phyloP scores from a whole-genome alignment of 129 eudicot genomes.

The Glebionis coronaria region DNA sequence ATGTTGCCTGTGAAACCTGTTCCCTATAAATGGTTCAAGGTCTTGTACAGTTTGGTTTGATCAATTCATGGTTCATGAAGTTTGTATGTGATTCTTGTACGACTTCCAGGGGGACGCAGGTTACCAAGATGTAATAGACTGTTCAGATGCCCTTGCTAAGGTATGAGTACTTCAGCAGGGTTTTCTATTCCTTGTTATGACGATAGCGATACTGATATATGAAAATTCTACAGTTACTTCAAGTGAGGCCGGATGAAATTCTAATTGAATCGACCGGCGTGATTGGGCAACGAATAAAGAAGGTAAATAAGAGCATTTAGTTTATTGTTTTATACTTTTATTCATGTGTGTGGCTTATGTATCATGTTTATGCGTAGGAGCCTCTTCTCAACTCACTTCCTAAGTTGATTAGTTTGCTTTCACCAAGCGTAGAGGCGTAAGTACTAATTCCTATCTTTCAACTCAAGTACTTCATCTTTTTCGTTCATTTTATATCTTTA shows the following conservation, averaged over 20 bases:
- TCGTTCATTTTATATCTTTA: background rate
- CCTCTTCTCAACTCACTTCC: slow-evolving; percentile 87
- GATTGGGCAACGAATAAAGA: slow-evolving; percentile 90
- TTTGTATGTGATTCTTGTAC: slow-evolving; percentile 20
- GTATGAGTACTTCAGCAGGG: slow-evolving; percentile 31
- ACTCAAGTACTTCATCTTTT: background rate
- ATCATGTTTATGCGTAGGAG: slow-evolving; percentile 47
- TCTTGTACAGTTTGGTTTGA: background rate
- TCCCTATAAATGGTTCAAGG: background rate
- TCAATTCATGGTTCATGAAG: slow-evolving; percentile 6
- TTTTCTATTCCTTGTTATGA: background rate
- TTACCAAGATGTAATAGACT: slow-evolving; percentile 85
- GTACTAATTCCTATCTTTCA: background rate
- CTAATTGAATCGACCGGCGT: slow-evolving; percentile 97
- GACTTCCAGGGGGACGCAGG: slow-evolving; percentile 89
- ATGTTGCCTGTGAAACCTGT: background rate
- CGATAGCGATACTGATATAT: slow-evolving; percentile 9
- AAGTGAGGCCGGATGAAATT: slow-evolving; percentile 69
- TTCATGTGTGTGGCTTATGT: background rate
- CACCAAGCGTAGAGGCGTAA: slow-evolving; percentile 72
- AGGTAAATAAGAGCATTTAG: slow-evolving; percentile 41
- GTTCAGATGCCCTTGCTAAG: slow-evolving; percentile 76
- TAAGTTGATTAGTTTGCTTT: slow-evolving; percentile 57
- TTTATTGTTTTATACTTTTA: background rate
- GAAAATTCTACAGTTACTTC: slow-evolving; percentile 53